Conservation (phyloP, 495 filamentous ascomycete species). For the Penicillium mononematosum region DNA sequence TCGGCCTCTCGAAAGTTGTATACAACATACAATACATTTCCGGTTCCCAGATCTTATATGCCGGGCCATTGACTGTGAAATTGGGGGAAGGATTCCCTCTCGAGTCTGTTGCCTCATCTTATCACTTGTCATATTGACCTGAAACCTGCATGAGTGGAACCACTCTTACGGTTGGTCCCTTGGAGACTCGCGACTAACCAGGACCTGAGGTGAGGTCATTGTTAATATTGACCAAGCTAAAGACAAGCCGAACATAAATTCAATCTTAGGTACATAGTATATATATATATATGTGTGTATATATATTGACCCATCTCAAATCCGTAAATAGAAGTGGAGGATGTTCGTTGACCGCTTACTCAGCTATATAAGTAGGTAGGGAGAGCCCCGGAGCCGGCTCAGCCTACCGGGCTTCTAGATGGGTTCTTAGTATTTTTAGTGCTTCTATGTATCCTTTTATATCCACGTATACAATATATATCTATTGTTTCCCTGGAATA, state of each 20-base stretch:
- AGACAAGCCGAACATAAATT: not conserved
- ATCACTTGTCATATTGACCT: constrained; percentile 14
- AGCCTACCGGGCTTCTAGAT: too few species aligned
- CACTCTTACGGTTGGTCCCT: not conserved
- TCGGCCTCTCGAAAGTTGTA: not conserved
- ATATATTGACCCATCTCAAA: too few species aligned
- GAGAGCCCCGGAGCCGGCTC: too few species aligned
- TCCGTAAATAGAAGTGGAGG: too few species aligned
- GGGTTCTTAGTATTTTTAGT: too few species aligned
- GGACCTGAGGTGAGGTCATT: constrained; percentile 4
- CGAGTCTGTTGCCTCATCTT: not conserved
- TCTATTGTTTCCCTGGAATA: not conserved
- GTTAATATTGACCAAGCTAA: not conserved
- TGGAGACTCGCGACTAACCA: constrained; percentile 2
- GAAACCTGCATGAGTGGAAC: constrained; percentile 12
- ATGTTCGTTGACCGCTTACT: not conserved
- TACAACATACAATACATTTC: not conserved
- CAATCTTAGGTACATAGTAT: not conserved
- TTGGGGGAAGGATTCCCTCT: not conserved
- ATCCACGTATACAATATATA: not conserved
- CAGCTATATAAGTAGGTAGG: not conserved
- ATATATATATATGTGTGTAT: too few species aligned
- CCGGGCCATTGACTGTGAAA: not conserved
- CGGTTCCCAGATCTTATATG: not conserved
- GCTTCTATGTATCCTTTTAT: not conserved